Percentiles rank a stretch among this genome's conserved stretches.
phyloP scores from a whole-genome alignment of 2,329 filamentous ascomycete species.

The Aspergillus sp. region DNA sequence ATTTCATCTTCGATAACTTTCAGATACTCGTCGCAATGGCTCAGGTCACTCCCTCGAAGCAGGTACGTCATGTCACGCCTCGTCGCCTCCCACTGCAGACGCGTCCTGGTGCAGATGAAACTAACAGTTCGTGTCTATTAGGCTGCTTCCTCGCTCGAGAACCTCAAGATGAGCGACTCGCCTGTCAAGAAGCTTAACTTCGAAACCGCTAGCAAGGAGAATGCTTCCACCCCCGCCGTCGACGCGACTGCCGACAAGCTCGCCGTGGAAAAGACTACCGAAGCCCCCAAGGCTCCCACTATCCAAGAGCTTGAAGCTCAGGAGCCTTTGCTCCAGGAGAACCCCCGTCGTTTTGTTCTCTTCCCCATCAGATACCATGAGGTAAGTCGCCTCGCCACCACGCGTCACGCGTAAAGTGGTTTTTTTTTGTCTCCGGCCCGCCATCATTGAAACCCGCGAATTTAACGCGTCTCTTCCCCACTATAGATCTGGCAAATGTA shows the following conservation, averaged over 20 bases:
- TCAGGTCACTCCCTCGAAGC: conserved; percentile 69
- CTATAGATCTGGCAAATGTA: conserved; percentile 99
- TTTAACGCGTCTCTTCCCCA: conserved; percentile 32
- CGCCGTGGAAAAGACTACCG: conserved; percentile 39
- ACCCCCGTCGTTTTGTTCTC: conserved; percentile 91
- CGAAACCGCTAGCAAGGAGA: conserved; percentile 72
- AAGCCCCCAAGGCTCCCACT: conserved; percentile 41
- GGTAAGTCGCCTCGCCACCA: conserved; percentile 61
- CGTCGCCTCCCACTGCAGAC: conserved; percentile 26
- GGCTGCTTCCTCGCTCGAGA: conserved; percentile 82
- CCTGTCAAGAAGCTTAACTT: conserved; percentile 89
- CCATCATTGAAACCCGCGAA: not conserved
- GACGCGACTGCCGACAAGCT: conserved; percentile 55
- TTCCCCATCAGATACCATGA: conserved; percentile 99
- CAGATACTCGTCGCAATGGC: conserved; percentile 56
- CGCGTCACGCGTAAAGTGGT: conserved; percentile 67
- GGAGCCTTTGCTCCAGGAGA: conserved; percentile 92
- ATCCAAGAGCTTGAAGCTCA: conserved; percentile 68
- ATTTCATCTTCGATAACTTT: conserved; percentile 22
- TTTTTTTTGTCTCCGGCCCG: conserved; percentile 6
- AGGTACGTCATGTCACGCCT: conserved; percentile 51
- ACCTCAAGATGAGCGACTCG: conserved; percentile 82
- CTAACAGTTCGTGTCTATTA: conserved; percentile 44
- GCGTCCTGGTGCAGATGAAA: conserved; percentile 24
- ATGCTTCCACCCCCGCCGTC: conserved; percentile 52